These are phyloP conservation scores for Cupressus sempervirens DNA, from an alignment of 75 land plant genomes.

Conservation along the genomic window DNA sequence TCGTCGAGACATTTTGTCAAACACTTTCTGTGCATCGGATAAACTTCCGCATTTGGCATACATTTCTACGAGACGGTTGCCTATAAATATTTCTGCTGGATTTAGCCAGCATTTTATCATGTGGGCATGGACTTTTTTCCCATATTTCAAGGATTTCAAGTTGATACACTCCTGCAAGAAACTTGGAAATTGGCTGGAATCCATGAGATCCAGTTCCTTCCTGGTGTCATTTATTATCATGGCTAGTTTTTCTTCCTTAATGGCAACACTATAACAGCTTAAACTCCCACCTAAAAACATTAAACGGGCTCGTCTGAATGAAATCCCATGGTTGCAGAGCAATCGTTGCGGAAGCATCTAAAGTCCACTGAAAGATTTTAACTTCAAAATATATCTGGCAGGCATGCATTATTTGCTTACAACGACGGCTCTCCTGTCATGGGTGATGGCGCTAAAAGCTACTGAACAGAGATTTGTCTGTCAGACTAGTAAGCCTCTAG, in stretches of 20 bases:
- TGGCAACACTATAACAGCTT: background rate
- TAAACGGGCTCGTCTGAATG: background rate
- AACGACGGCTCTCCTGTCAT: background rate
- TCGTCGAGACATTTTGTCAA: slow-evolving; percentile 40
- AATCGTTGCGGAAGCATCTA: background rate
- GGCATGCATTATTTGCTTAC: background rate
- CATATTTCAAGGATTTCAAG: slow-evolving; percentile 19
- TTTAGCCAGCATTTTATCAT: slow-evolving; percentile 35
- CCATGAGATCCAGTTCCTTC: slow-evolving; percentile 7
- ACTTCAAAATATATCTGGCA: background rate
- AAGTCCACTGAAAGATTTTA: background rate
- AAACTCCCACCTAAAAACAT: background rate
- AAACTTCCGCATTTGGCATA: slow-evolving; percentile 50
- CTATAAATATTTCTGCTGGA: slow-evolving; percentile 34
- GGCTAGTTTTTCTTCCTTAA: background rate
- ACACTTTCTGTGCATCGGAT: slow-evolving; percentile 34
- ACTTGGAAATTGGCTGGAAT: slow-evolving; percentile 34
- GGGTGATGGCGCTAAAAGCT: background rate
- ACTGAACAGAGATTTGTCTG: too few species aligned
- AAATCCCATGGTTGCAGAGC: background rate
- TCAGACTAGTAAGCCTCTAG: too few species aligned
- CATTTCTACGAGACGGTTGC: slow-evolving; percentile 48
- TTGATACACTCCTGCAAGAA: slow-evolving; percentile 40
- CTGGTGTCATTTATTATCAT: background rate
- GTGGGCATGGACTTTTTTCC: slow-evolving; percentile 43